Conservation (phyloP, 192 early-diverging fungal species). For the Coemansia sp. region DNA sequence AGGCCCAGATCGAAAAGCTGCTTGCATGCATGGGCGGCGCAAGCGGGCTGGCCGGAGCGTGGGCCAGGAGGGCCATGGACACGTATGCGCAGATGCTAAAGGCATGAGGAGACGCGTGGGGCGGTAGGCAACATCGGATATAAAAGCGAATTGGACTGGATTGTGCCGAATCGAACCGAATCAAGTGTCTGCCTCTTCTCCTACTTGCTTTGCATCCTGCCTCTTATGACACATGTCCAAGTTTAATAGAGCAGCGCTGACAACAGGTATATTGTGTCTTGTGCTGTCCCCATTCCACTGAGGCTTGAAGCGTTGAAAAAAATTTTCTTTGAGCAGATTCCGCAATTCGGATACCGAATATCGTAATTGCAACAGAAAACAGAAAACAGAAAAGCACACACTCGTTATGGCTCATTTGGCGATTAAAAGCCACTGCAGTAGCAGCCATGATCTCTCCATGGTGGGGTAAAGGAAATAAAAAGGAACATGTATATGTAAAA, state of each 20-base stretch:
- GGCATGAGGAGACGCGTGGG: no score
- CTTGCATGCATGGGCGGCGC: not conserved
- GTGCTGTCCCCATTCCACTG: not conserved
- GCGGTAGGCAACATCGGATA: no score
- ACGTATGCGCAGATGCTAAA: slow-evolving; percentile 25
- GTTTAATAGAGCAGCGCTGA: no score
- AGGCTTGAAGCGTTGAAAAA: not conserved
- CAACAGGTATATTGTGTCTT: no score
- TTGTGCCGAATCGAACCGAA: no score
- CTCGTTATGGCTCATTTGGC: not conserved
- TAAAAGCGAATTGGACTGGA: no score
- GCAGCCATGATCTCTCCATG: no score
- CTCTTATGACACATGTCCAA: no score
- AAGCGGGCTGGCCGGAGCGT: slow-evolving; percentile 1
- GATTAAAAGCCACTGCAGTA: no score
- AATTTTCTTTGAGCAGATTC: not conserved
- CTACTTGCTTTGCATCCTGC: no score
- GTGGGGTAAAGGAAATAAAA: not conserved
- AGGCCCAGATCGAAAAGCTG: slow-evolving; percentile 16
- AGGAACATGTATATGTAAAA: slow-evolving; percentile 1
- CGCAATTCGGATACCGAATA: slow-evolving; percentile 4
- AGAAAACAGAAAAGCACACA: no score
- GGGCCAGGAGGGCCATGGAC: slow-evolving; percentile 48
- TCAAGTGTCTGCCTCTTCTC: no score
- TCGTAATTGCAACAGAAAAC: slow-evolving; percentile 6